Evolutionary conservation across 345 rosid genomes (phyloP).

Genomic region (Boechera retrofracta): DNA sequence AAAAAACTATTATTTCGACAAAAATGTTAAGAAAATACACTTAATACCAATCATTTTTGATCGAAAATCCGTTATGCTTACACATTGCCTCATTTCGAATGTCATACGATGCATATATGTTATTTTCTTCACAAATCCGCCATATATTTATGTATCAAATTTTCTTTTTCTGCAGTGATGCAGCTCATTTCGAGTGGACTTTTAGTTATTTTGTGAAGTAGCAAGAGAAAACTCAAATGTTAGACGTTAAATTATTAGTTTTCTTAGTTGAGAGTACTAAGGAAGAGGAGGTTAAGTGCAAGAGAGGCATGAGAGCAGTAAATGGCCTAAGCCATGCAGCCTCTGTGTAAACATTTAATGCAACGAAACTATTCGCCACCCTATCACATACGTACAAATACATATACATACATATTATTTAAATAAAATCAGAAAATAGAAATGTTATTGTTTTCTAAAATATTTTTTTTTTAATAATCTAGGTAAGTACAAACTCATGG

Average conservation of each 20-base stretch:
- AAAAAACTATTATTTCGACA: too few relatives aligned
- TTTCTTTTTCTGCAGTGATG: background rate
- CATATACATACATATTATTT: background rate
- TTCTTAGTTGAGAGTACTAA: conserved; percentile 24
- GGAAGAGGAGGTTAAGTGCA: conserved; percentile 43
- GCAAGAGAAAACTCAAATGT: conserved; percentile 20
- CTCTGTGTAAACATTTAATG: conserved; percentile 47
- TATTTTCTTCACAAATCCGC: background rate
- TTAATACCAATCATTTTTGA: too few relatives aligned
- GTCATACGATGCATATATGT: background rate
- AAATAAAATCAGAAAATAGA: background rate
- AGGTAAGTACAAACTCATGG: background rate
- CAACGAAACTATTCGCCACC: conserved; percentile 40
- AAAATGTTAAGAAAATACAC: too few relatives aligned
- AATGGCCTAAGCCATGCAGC: conserved; percentile 48
- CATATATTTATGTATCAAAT: background rate
- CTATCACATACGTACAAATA: conserved; percentile 31
- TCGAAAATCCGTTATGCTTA: too few relatives aligned
- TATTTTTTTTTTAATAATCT: background rate
- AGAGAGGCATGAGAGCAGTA: conserved; percentile 51
- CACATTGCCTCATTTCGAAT: too few relatives aligned
- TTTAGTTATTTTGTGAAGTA: background rate
- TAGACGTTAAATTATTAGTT: conserved; percentile 37
- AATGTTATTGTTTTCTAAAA: background rate
- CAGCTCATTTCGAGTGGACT: background rate